Evolutionary conservation across 2,329 filamentous ascomycete genomes (phyloP).

Genomic region (Aspergillus ibericus): DNA sequence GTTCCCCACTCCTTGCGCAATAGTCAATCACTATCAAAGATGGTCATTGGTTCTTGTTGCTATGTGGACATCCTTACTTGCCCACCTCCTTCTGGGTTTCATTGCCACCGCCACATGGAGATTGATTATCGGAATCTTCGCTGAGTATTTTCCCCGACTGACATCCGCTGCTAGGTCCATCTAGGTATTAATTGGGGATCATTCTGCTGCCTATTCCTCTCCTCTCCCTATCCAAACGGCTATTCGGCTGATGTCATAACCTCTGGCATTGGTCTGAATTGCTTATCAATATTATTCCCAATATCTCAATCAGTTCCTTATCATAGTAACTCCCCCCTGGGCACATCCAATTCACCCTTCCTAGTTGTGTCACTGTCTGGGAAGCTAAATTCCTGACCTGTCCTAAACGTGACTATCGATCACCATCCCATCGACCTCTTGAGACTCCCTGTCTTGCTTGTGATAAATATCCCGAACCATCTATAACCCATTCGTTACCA

Average conservation of each 20-base stretch:
- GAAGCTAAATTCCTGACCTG: neutral
- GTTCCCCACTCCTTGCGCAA: neutral
- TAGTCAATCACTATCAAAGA: neutral
- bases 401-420: neutral
- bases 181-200: neutral
- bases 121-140: neutral
- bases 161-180: neutral
- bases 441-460: neutral
- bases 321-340: neutral
- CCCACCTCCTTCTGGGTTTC: neutral
- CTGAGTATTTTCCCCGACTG: neutral
- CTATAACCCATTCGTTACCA: slow-evolving; percentile 23
- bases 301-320: neutral
- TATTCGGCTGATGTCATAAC: neutral
- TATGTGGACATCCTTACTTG: neutral
- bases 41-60: slow-evolving; percentile 1
- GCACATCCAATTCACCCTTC: neutral
- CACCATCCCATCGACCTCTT: neutral
- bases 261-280: neutral
- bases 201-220: neutral
- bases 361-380: neutral
- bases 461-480: neutral
- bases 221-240: neutral
- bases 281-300: neutral
- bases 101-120: slow-evolving; percentile 1